Base-by-base conservation (phyloP, 345 rosid genomes). In the Citrus maxima region DNA sequence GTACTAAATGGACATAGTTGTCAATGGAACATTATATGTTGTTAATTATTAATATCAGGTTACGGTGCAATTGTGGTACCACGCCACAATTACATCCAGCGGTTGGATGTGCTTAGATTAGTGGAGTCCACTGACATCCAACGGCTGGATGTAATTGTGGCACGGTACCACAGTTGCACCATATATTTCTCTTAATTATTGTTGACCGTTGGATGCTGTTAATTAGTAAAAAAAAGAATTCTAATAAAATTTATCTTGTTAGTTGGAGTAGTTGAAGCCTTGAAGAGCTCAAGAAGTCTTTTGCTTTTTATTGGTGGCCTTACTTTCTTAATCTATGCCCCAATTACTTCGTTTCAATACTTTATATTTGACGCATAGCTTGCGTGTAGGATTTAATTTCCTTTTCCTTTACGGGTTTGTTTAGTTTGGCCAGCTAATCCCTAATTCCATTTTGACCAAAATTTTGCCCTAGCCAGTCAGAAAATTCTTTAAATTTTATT, bases 241-340 rank as follows among this genome's bases (percentile, higher is more conserved):
- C 3, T 34, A 10, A 38, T 37, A 68, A 68, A 77, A 21, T n/a
- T n/a, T 32, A 5, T n/a, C 38, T 21, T 42, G 56, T 61, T 78
- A 34, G 84, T 82, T 78, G 81, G 79, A 74, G 81, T 78, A 2
- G 84, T 82, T 82, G 84, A 65, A 62, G 72, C 40, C 75, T 55
- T 74, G 65, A 67, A 73, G 56, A 21, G 77, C 14, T 49, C 22
- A 61, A 49, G 28, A 64, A 6, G 59, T 54, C 38, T 13, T 25
- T 40, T 38, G 37, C 51, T 54, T 66, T 51, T 77, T 72, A 63
- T 69, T 30, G 77, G 79, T 74, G 73, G 69, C 73, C 72, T 54
- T 38, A 28, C 22, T 79, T 78, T 30, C 60, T 60, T 70, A 67
- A 21, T 19, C 21, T 69, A 21, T 61, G 69, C 32, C 27, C 6